phyloP scores from a whole-genome alignment of 1,284 basidiomycete species.

The Ceratobasidium sp. region DNA sequence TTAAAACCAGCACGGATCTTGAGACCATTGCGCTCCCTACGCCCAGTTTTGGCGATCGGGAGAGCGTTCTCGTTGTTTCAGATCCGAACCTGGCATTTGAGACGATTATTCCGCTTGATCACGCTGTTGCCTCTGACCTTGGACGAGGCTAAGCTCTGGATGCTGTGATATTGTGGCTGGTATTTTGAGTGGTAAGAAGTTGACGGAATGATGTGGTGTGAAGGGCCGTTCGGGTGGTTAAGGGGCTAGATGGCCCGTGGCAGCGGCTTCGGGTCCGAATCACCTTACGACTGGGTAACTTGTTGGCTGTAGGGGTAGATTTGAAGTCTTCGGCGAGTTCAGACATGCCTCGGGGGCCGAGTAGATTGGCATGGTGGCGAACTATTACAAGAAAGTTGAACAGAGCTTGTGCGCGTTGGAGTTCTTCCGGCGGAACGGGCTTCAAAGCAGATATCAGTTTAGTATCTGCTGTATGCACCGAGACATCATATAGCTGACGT shows the following conservation, averaged over 20 bases:
- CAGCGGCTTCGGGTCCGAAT: constrained; percentile 9
- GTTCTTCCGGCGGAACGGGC: constrained; percentile 17
- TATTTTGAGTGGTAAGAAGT: background rate
- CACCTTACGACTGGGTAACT: background rate
- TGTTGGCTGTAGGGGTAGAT: background rate
- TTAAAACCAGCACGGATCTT: constrained; percentile 1
- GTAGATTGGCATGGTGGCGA: constrained; percentile 4
- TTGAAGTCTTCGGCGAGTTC: constrained; percentile 34
- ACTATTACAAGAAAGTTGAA: constrained; percentile 36
- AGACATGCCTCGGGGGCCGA: constrained; percentile 10
- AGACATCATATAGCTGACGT: background rate
- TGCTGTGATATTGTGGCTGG: background rate
- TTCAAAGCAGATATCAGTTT: background rate
- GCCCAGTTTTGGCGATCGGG: background rate
- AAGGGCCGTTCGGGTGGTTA: background rate
- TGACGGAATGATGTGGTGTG: background rate
- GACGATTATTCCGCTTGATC: background rate
- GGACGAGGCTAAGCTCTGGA: background rate
- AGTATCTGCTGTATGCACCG: background rate
- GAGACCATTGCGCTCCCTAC: background rate
- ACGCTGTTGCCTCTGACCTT: background rate
- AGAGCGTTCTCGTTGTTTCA: constrained; percentile 9
- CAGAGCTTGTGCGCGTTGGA: constrained; percentile 15
- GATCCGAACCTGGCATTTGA: constrained; percentile 2
- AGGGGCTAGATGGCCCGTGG: background rate